Evolutionary conservation across 116 monocot genomes (phyloP).

Genomic region (Posidonia oceanica): DNA sequence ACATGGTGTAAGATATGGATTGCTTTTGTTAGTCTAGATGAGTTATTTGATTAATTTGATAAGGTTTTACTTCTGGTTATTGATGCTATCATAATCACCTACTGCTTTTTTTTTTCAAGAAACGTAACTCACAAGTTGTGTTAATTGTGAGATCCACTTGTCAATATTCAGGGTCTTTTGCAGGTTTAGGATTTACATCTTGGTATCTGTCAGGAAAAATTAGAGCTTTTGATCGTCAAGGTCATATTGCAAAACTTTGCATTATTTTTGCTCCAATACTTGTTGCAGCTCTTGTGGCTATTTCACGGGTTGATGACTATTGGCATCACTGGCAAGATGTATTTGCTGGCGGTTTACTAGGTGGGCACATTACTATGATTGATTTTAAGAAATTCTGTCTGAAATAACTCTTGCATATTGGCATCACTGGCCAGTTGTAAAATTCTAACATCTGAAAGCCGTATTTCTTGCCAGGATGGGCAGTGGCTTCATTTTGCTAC

Average conservation of each 20-base stretch:
- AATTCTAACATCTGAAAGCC: background rate
- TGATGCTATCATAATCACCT: background rate
- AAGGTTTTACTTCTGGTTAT: background rate
- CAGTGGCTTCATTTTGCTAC: conserved; percentile 31
- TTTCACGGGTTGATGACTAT: conserved; percentile 64
- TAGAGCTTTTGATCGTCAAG: conserved; percentile 34
- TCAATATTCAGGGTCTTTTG: conserved; percentile 37
- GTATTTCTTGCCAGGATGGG: conserved; percentile 21
- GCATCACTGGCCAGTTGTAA: too few relatives aligned
- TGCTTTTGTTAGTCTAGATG: too few relatives aligned
- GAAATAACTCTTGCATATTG: background rate
- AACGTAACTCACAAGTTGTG: too few relatives aligned
- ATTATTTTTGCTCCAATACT: conserved; percentile 43
- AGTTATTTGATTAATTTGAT: too few relatives aligned
- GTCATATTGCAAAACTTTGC: conserved; percentile 55
- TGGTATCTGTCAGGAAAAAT: conserved; percentile 50
- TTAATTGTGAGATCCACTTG: background rate
- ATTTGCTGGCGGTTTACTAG: conserved; percentile 48
- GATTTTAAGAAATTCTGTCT: background rate
- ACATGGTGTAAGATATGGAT: too few relatives aligned
- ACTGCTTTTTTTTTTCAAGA: background rate
- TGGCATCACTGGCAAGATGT: conserved; percentile 74
- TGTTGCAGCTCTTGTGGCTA: conserved; percentile 37
- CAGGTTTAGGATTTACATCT: conserved; percentile 48
- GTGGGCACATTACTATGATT: conserved; percentile 5